A percentile compares a stretch with the other conserved stretches of the same genome.
phyloP scores from a whole-genome alignment of 2,329 filamentous ascomycete species.

The Sporothrix luriei region DNA sequence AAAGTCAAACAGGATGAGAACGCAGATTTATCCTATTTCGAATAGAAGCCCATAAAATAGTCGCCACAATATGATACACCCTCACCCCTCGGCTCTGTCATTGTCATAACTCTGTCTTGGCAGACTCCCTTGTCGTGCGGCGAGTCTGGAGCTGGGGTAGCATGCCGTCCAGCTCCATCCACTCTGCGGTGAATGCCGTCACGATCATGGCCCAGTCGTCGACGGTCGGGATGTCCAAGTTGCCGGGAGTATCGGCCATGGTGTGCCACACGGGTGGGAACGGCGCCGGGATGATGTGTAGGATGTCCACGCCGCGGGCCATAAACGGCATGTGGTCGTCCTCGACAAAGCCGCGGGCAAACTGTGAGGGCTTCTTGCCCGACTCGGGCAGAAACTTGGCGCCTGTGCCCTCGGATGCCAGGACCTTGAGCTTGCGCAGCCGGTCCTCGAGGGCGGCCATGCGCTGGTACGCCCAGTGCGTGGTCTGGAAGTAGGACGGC shows the following conservation, averaged over 20 bases:
- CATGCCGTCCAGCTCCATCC: conserved; percentile 71
- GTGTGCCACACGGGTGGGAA: conserved; percentile 89
- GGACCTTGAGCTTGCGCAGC: conserved; percentile 58
- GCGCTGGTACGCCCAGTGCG: conserved; percentile 77
- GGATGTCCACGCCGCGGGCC: conserved; percentile 77
- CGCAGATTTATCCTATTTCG: neutral
- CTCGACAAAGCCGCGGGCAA: conserved; percentile 60
- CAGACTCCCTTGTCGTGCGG: conserved; percentile 3
- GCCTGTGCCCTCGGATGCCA: conserved; percentile 50
- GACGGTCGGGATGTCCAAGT: conserved; percentile 77
- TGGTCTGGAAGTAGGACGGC: conserved; percentile 76
- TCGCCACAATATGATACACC: neutral
- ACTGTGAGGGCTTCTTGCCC: conserved; percentile 54
- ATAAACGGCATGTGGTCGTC: conserved; percentile 96
- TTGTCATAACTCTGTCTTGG: conserved; percentile 37
- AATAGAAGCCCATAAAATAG: neutral
- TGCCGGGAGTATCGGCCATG: conserved; percentile 77
- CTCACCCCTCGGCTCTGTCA: neutral
- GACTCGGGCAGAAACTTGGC: conserved; percentile 67
- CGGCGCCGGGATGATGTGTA: conserved; percentile 83
- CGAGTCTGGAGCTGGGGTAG: neutral
- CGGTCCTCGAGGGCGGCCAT: conserved; percentile 67
- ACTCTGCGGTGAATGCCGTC: conserved; percentile 83
- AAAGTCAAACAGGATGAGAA: neutral
- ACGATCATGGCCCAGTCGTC: conserved; percentile 87